Percentiles rank a stretch among this genome's conserved stretches.
phyloP scores from a whole-genome alignment of 75 land plant species.

The Picea sitchensis region DNA sequence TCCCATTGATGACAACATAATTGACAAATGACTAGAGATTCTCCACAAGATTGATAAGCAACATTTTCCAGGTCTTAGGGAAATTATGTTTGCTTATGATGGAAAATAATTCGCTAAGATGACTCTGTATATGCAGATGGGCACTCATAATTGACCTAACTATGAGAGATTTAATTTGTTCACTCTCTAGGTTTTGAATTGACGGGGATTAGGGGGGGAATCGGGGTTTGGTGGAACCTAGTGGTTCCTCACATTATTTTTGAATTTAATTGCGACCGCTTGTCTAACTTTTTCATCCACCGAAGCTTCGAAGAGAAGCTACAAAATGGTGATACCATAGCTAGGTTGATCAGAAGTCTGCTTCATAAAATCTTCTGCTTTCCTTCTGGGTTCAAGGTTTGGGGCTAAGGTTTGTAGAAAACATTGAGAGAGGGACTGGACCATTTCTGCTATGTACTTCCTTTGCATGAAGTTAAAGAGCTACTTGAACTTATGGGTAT shows the following conservation, averaged over 20 bases:
- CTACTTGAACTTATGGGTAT: no score
- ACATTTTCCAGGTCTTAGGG: constrained; percentile 43
- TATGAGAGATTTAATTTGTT: constrained; percentile 67
- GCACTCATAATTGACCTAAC: constrained; percentile 72
- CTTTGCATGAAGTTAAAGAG: constrained; percentile 8
- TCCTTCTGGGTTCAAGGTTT: constrained; percentile 60
- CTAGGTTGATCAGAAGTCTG: no score
- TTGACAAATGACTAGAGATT: constrained; percentile 18
- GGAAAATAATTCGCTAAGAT: constrained; percentile 86
- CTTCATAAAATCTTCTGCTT: constrained; percentile 47
- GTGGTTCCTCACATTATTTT: constrained; percentile 73
- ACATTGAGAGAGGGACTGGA: constrained; percentile 61
- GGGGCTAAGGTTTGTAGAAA: constrained; percentile 16
- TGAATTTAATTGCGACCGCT: constrained; percentile 59
- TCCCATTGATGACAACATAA: constrained; percentile 61
- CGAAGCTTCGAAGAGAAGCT: constrained; percentile 57
- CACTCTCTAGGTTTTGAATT: constrained; percentile 52
- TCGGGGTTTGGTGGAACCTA: constrained; percentile 47
- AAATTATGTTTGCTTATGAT: constrained; percentile 55
- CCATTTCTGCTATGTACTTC: constrained; percentile 63
- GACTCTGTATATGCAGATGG: constrained; percentile 58
- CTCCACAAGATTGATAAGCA: constrained; percentile 79
- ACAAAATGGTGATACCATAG: constrained; percentile 62
- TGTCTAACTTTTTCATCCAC: constrained; percentile 45
- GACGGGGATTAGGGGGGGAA: background rate